Percentiles rank a stretch among this genome's conserved stretches.
Evolutionary conservation across 129 eudicot species (phyloP).

Genomic region (Flaveria robusta): DNA sequence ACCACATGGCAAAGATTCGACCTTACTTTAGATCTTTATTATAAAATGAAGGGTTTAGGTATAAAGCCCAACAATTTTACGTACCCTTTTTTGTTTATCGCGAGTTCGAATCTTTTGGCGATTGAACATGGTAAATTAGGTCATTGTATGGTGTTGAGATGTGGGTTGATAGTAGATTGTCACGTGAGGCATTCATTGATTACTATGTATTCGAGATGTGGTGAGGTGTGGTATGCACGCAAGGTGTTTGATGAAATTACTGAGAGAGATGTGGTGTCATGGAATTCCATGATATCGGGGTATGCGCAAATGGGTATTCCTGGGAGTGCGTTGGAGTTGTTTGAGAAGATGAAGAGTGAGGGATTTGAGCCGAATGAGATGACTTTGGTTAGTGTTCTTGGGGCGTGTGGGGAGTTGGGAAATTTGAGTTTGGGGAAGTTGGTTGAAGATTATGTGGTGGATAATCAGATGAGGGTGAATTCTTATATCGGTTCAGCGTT

Average conservation of each 20-base stretch:
- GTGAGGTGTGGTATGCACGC: conserved; percentile 54
- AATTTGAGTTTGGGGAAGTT: conserved; percentile 58
- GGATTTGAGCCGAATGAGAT: conserved; percentile 64
- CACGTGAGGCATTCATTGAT: conserved; percentile 75
- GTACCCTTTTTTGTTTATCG: conserved; percentile 67
- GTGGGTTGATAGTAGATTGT: conserved; percentile 60
- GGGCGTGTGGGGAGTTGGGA: conserved; percentile 79
- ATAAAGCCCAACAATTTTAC: conserved; percentile 71
- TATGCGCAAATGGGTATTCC: conserved; percentile 63
- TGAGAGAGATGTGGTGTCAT: conserved; percentile 66
- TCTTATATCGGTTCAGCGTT: conserved; percentile 65
- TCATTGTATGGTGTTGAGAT: conserved; percentile 55
- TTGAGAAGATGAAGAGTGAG: conserved; percentile 56
- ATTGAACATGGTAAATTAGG: conserved; percentile 48
- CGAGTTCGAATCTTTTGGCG: conserved; percentile 54
- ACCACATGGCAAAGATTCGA: conserved; percentile 58
- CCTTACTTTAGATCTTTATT: conserved; percentile 49
- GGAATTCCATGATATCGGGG: conserved; percentile 85
- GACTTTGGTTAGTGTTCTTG: conserved; percentile 77
- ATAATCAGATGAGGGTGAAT: conserved; percentile 46
- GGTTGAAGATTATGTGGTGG: conserved; percentile 58
- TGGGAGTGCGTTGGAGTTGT: conserved; percentile 56
- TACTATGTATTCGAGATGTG: conserved; percentile 64
- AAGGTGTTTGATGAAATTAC: conserved; percentile 75
- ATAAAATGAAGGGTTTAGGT: conserved; percentile 59